Base-by-base conservation (phyloP, 163 green algal genomes). In the Picocystis sp. region DNA sequence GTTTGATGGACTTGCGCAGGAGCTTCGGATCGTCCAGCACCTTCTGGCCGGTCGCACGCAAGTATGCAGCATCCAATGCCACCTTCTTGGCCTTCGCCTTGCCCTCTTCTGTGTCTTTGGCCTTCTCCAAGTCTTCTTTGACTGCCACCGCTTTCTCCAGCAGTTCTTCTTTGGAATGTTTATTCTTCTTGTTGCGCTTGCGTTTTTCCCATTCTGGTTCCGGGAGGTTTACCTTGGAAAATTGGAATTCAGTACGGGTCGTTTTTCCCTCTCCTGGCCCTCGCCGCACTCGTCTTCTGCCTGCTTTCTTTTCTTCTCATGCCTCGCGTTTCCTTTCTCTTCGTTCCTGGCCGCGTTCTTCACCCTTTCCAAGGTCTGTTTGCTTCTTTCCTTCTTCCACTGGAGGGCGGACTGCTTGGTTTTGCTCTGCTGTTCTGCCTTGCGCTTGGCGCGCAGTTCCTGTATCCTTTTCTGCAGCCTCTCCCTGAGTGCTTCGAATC, bases 21-120 rank as follows among this genome's bases (percentile, higher is more conserved):
- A 87, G 73, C 60, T 84, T 87, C 59, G 85, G 82, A 64, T 94
- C 78, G 57, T 94, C 85, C 13, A 89, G 67, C 25, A 94, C 77
- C 53, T 83, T 83, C 53, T 93, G 77, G 2, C 83, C 83, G 22
- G 52, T 47, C 12, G 85, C 85, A 1, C 79, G 60, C 21, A 58
- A 49, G 48, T 90, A 42, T 3, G 84, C 81, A 2, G 74, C 61
- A 13, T 69, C 68, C 82, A 80, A 93, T 5, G 73, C 78, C 45
- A 38, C 29, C 29, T 55, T 43, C 47, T 17, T 57, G 47, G 13
- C 50, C 57, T 15, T 57, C 51, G 81, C 64, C 25, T 70, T 65
- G 33, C 63, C 70, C n/a, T 75, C 59, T 29, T 58, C 45, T 6
- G 54, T 65, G 29, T 33, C 62, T 14, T 41, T 60, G 46, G 67